Base-by-base conservation (phyloP, 2,329 filamentous ascomycete species). In the Plenodomus lindquistii region DNA sequence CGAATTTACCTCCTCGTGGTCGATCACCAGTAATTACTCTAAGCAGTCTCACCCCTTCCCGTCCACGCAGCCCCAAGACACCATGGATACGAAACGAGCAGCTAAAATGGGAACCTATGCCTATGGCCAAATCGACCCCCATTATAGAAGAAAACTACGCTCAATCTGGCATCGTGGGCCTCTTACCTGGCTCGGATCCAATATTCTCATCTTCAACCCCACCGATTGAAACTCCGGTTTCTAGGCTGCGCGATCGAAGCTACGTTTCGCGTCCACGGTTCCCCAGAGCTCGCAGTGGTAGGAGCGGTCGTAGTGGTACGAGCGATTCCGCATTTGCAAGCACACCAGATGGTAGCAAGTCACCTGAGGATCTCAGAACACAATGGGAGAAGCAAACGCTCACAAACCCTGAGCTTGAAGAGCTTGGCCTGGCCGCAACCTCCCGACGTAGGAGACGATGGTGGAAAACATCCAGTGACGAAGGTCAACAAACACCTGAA, bases 41-140 rank as follows among this genome's bases (percentile, higher is more conserved):
- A n/a, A 55, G 46, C 19, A 61, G 46, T 35, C 39, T 66, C 37
- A 57, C 51, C 17, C 51, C 59, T 13, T 54, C 60, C n/a, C 60
- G 65, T 4, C 50, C 58, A 35, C 54, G 61, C 37, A 67, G 65
- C 31, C 66, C 65, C 3, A 64, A 59, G 37, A 64, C 65, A 20
- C 60, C 65, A 6, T 65, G 53, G 55, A 44, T 55, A 2, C 42
- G 42, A 8, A 43, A 55, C 8, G 48, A 51, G 22, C 46, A 59
- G 37, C 40, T 44, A 7, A 41, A 37, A 18, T 63, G 60, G 60
- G 46, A 51, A 19, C 39, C 18, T n/a, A 27, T 31, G 11, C 29
- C 44, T 11, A 40, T 40, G 2, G 17, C 46, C 19, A 55, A 45
- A 29, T 52, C 61, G 4, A 42, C 55, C 4, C 47, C 55, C 1